Percentiles rank a stretch among this genome's conserved stretches.
phyloP scores from a whole-genome alignment of 1,139 yeast species.

The Hemisphaericaspora xylofermentans region DNA sequence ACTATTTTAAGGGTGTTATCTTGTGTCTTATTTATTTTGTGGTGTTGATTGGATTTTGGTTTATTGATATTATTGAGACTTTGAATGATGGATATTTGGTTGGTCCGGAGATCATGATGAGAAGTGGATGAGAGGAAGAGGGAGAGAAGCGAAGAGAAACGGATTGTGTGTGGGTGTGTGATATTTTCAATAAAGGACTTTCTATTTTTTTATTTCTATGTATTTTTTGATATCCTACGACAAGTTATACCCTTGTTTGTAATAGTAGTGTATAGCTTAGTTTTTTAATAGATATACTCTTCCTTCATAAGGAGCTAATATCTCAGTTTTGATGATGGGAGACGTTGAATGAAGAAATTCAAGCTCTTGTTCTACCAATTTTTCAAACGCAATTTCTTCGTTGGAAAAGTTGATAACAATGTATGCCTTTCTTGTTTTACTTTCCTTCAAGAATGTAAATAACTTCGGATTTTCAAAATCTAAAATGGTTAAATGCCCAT shows the following conservation, averaged over 20 bases:
- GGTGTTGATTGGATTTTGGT: conserved; percentile 79
- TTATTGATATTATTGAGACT: conserved; percentile 45
- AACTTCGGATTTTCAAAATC: conserved; percentile 36
- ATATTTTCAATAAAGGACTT: no score
- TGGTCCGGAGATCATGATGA: conserved; percentile 2
- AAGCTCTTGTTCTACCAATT: conserved; percentile 26
- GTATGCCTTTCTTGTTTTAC: conserved; percentile 24
- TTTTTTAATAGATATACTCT: conserved; percentile 25
- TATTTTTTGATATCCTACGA: no score
- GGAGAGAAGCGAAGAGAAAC: background rate
- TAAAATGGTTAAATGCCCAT: conserved; percentile 45
- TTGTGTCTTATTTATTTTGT: conserved; percentile 77
- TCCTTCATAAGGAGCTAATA: conserved; percentile 38
- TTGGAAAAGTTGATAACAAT: conserved; percentile 46
- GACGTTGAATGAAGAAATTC: conserved; percentile 18
- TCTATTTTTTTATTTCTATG: background rate
- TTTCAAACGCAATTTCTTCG: conserved; percentile 27
- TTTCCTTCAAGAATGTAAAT: conserved; percentile 38
- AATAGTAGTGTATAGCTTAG: background rate
- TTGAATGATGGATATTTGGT: conserved; percentile 32
- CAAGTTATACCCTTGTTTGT: background rate
- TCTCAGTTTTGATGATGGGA: conserved; percentile 5
- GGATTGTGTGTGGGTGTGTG: background rate
- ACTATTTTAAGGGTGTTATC: conserved; percentile 93
- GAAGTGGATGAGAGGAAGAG: background rate